Evolutionary conservation across 257 asterid genomes (phyloP).

Genomic region (Plantago major): DNA sequence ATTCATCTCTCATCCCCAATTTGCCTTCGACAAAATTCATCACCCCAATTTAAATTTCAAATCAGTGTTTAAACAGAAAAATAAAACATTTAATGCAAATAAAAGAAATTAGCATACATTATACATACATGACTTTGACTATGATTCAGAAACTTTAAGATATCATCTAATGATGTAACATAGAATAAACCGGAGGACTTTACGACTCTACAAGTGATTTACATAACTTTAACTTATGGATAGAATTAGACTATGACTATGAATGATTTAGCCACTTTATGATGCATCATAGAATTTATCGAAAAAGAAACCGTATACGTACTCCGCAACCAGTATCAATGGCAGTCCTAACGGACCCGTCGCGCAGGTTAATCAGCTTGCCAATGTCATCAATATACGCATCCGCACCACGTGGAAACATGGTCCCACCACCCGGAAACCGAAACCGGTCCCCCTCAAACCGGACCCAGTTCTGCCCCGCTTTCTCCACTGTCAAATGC

Average conservation of each 20-base stretch:
- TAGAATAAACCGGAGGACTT: too few relatives aligned
- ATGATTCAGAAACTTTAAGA: too few relatives aligned
- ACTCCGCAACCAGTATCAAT: slow-evolving; percentile 98
- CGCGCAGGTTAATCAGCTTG: slow-evolving; percentile 53
- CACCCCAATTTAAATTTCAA: background rate
- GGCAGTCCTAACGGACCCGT: slow-evolving; percentile 79
- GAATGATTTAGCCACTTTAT: too few relatives aligned
- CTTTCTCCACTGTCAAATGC: slow-evolving; percentile 91
- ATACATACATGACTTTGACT: too few relatives aligned
- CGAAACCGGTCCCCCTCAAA: slow-evolving; percentile 72
- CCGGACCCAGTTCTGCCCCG: slow-evolving; percentile 95
- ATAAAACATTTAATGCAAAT: background rate
- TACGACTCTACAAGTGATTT: too few relatives aligned
- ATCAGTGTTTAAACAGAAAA: slow-evolving; percentile 3
- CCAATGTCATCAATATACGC: slow-evolving; percentile 89
- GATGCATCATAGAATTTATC: too few relatives aligned
- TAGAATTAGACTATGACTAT: too few relatives aligned
- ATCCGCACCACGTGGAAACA: slow-evolving; percentile 94
- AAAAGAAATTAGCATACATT: too few relatives aligned
- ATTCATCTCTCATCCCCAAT: slow-evolving; percentile 17
- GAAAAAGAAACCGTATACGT: slow-evolving; percentile 14
- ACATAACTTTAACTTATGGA: too few relatives aligned
- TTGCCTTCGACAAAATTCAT: background rate
- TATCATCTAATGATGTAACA: too few relatives aligned
- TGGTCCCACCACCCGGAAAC: slow-evolving; percentile 96